Evolutionary conservation across 805 yeast species (phyloP), one percentile per base, ranked within the genome.

Genomic region (Teunomyces panamensis): DNA sequence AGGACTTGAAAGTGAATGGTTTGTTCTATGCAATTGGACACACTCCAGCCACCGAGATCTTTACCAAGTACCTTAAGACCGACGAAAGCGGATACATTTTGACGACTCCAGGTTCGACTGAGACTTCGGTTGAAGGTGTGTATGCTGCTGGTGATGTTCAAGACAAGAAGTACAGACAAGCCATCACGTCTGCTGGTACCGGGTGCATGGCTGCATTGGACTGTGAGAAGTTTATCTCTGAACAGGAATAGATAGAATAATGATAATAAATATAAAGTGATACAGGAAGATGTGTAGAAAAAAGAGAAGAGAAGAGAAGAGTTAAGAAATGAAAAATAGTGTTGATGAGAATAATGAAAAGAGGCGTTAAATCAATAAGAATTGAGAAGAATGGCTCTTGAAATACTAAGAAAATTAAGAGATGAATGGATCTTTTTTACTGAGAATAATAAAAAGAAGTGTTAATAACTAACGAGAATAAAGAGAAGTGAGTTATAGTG

Each of bases 161-260:
- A 74, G 99, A 94, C 73, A 85, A 89, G 70, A 82, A 81, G 67
- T 94, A 92, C 74, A 89, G 99, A 83, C 99, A 94, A 77, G 99
- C 99, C 49, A 89, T 94, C 65, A 94, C 99, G 36, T 90, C 97
- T 68, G 99, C 99, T n/a, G 99, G 99, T 64, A 80, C 96, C 54
- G 99, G 99, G 54, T 94, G 99, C 79, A 92, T 91, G 97, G 99
- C 99, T 61, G 99, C 96, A 51, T 80, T 94, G 52, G 98, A 94
- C 62, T 89, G 92, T 63, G 97, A 91, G 75, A 85, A 82, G 68
- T 87, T 78, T 68, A 67, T 91, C 52, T 73, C 92, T 41, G 95
- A 87, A 49, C 62, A 64, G 56, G 63, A 58, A 34, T 36, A 36
- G 13, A 10, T 34, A 20, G 46, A 44, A 29, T 43, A 42, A 33